phyloP scores from a whole-genome alignment of 1,284 basidiomycete genomes.

The Quambalaria eucalypti region DNA sequence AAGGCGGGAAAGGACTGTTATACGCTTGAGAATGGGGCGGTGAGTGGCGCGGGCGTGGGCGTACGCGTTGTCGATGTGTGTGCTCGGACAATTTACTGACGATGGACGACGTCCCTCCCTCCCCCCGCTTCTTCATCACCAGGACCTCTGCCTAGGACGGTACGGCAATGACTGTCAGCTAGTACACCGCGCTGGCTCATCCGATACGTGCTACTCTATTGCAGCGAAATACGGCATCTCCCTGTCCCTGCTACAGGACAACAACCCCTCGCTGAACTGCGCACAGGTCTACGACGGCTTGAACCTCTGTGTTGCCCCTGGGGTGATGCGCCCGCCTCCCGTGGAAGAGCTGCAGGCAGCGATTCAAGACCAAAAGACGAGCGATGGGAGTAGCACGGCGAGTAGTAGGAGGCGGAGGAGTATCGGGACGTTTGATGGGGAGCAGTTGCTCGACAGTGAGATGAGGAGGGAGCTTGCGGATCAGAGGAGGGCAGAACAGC shows the following conservation, averaged over 20 bases:
- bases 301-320: constrained; percentile 30
- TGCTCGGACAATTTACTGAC: too few relatives aligned
- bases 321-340: constrained; percentile 25
- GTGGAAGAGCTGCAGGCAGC: constrained; percentile 19
- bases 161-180: constrained; percentile 40
- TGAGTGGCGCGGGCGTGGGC: constrained; percentile 47
- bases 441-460: background rate
- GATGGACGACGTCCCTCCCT: too few relatives aligned
- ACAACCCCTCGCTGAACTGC: constrained; percentile 36
- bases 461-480: too few relatives aligned
- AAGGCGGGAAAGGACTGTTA: constrained; percentile 54
- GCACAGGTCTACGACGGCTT: constrained; percentile 28
- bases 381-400: background rate
- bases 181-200: constrained; percentile 19
- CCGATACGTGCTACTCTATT: constrained; percentile 29
- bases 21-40: constrained; percentile 59
- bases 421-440: background rate
- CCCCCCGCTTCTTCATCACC: too few relatives aligned
- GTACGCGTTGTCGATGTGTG: too few relatives aligned
- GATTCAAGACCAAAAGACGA: background rate
- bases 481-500: too few relatives aligned
- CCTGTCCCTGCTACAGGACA: constrained; percentile 16
- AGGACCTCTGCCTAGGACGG: constrained; percentile 30
- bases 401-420: background rate
- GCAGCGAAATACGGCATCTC: constrained; percentile 26